Base-by-base conservation (phyloP, 768 basidiomycete species). In the Boletellus sp. region DNA sequence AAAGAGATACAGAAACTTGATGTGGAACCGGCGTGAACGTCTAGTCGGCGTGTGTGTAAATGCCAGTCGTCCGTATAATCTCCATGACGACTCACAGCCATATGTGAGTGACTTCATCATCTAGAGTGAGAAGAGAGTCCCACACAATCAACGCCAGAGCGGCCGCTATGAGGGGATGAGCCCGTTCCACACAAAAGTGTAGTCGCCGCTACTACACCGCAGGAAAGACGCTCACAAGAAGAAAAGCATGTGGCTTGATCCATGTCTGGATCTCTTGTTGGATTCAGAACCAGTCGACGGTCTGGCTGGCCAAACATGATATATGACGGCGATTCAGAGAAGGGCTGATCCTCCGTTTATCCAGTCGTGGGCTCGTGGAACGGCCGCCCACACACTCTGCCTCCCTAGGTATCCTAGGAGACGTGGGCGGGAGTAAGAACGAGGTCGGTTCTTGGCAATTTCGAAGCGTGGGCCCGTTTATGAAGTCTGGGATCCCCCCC, bases 1-100 rank as follows among this genome's bases (percentile, higher is more conserved):
- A 16, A 62, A 52, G 22, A 62, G 43, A 42, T 52, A 62, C 47
- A 62, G 54, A 45, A 55, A 51, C 34, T 63, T 62, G 24, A 63
- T 41, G 11, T 52, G 20, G 13, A 23, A 9, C 17, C 52, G 19
- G 20, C 26, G n/a, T 1, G 52, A n/a, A 28, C 50, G 51, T 42
- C 60, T 61, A 26, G 32, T 13, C 28, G n/a, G 26, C 35, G 16
- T 1, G 6, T 2, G 9, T 11, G 16, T 51, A n/a, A 28, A 12
- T 16, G 26, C 26, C 20, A 31, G 11, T 7, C 10, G 4, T 23
- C 3, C 11, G 28, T 28, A 0, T 26, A 11, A n/a, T 35, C 31
- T 23, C 16, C 12, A 23, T 24, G 13, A 46, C 16, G 34, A 63
- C 60, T 60, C 43, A 62, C 60, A 34, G 35, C 60, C 60, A 62